Conservation (phyloP, 257 asterid genomes). For the Cinchona pubescens region DNA sequence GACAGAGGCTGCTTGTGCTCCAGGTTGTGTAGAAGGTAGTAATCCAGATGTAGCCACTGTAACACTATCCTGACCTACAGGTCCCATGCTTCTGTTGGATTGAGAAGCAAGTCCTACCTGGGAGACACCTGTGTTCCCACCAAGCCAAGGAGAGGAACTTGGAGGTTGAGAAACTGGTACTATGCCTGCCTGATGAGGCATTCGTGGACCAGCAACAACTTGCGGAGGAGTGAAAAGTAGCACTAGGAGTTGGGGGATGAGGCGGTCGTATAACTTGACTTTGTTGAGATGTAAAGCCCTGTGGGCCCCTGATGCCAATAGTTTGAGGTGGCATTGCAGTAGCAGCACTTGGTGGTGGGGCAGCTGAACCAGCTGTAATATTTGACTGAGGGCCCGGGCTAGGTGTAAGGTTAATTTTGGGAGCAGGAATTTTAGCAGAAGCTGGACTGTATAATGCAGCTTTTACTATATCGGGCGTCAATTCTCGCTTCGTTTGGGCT, state of each 20-base stretch:
- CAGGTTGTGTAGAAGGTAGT: conserved; percentile 45
- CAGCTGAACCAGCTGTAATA: conserved; percentile 39
- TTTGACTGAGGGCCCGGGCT: conserved; percentile 44
- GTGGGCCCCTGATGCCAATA: conserved; percentile 38
- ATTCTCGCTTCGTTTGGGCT: conserved; percentile 81
- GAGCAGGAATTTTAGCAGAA: conserved; percentile 91
- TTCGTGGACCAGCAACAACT: conserved; percentile 43
- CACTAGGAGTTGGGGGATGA: conserved; percentile 46
- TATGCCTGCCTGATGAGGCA: conserved; percentile 42
- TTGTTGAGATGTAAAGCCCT: conserved; percentile 52
- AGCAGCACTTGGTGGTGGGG: conserved; percentile 33
- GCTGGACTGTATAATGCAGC: conserved; percentile 92
- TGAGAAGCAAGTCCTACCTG: conserved; percentile 52
- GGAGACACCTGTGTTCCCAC: conserved; percentile 42
- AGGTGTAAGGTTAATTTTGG: conserved; percentile 64
- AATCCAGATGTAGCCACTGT: conserved; percentile 25
- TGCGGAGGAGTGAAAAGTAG: conserved; percentile 66
- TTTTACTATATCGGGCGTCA: conserved; percentile 87
- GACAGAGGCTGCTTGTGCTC: conserved; percentile 37
- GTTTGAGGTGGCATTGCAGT: conserved; percentile 42
- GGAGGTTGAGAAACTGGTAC: conserved; percentile 39
- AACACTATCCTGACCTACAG: conserved; percentile 47
- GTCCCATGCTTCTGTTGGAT: conserved; percentile 38
- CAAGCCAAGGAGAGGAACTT: conserved; percentile 38
- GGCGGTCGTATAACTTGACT: conserved; percentile 51